phyloP scores from a whole-genome alignment of 345 rosid genomes.

The Limnanthes douglasii region DNA sequence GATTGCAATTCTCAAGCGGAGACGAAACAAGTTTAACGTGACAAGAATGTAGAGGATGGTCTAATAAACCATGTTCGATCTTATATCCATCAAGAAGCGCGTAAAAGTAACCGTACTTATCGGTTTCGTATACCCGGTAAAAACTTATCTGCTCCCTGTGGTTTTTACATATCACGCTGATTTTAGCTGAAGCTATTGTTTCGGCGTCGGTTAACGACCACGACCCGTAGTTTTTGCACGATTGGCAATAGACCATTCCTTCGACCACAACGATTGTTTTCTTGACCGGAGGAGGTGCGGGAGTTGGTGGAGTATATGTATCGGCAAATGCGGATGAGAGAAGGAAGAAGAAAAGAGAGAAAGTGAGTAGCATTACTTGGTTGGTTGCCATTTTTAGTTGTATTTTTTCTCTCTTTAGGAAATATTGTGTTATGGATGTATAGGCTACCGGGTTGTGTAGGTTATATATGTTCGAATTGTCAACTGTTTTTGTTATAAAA shows the following conservation, averaged over 20 bases:
- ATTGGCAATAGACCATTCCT: conserved; percentile 82
- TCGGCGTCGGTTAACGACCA: conserved; percentile 63
- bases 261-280: conserved; percentile 42
- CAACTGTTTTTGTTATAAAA: too few relatives aligned
- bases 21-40: conserved; percentile 64
- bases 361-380: too few relatives aligned
- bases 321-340: conserved; percentile 9
- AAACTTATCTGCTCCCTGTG: conserved; percentile 29
- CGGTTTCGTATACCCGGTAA: conserved; percentile 50
- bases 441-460: too few relatives aligned
- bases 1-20: conserved; percentile 42
- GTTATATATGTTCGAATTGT: too few relatives aligned
- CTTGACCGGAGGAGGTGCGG: conserved; percentile 17
- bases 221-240: conserved; percentile 43
- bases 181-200: conserved; percentile 50
- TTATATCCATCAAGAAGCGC: conserved; percentile 48
- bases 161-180: conserved; percentile 68
- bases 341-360: conserved; percentile 17
- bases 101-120: conserved; percentile 50
- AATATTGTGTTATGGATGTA: too few relatives aligned
- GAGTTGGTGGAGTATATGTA: conserved; percentile 12
- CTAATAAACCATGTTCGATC: conserved; percentile 26
- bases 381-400: too few relatives aligned
- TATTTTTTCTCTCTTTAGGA: too few relatives aligned
- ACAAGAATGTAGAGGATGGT: conserved; percentile 83